These are phyloP conservation scores for Boletellus sp. DNA, from an alignment of 768 basidiomycete species.

Conservation along the genomic window DNA sequence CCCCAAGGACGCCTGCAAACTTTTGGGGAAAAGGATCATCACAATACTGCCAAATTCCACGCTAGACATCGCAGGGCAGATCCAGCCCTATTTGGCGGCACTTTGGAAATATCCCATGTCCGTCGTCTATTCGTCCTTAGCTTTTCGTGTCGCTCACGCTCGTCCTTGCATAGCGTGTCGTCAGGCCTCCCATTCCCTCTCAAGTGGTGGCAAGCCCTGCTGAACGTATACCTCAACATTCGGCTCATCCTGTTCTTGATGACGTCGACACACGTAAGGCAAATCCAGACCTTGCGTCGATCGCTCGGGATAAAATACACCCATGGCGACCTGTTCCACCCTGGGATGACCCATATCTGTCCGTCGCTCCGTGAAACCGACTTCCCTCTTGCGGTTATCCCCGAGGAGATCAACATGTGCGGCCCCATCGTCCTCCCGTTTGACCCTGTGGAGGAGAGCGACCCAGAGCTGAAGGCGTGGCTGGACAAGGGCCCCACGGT, in stretches of 20 bases:
- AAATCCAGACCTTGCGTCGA: not conserved
- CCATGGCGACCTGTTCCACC: not conserved
- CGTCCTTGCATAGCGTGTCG: not conserved
- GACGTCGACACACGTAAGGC: not conserved
- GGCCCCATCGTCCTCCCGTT: constrained; percentile 9
- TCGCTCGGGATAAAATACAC: constrained; percentile 1
- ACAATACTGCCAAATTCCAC: not conserved
- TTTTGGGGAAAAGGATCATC: not conserved
- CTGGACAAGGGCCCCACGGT: constrained; percentile 10
- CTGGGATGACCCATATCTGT: constrained; percentile 1
- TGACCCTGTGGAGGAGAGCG: constrained; percentile 5
- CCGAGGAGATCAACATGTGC: constrained; percentile 4
- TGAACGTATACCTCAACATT: constrained; percentile 9
- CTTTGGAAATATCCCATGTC: constrained; percentile 9
- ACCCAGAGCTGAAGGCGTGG: constrained; percentile 3
- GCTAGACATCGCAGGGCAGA: not conserved
- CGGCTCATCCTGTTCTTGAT: not conserved
- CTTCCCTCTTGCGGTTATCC: constrained; percentile 1
- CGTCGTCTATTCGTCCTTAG: not conserved
- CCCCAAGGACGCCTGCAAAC: constrained; percentile 4
- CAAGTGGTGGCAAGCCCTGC: constrained; percentile 12
- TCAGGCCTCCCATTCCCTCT: constrained; percentile 11
- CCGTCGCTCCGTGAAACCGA: constrained; percentile 3
- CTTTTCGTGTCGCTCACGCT: not conserved
- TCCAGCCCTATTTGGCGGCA: not conserved